Evolutionary conservation across 768 basidiomycete genomes (phyloP), one percentile per base, ranked within the genome.

Genomic region (Tulasnella sp.): DNA sequence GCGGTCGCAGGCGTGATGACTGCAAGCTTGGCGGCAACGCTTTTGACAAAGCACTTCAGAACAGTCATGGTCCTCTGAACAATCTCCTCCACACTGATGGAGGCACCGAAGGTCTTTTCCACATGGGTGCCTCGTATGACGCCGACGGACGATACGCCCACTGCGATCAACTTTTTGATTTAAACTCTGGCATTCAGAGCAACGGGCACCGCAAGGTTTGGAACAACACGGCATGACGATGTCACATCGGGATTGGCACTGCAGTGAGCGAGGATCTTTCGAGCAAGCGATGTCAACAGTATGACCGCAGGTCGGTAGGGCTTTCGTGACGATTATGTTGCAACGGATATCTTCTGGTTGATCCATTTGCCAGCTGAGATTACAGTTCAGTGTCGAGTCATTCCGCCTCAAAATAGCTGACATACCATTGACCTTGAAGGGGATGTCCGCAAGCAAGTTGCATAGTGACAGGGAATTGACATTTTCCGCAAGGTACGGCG

Each of bases 291-390:
- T 86, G 12, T 56, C 68, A 4, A 87, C 87, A 0, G 77, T 81
- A 81, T 93, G 92, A 81, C 92, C 90, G 84, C 92, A 93, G 9
- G 81, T 83, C 0, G 87, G 85, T 6, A 92, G 86, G 7, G 76
- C 71, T 82, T 90, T 91, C 42, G 78, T 80, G 19, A 92, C 86
- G 21, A 80, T 19, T 34, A 83, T 85, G 6, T 85, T 75, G 82
- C 92, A 93, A 71, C 80, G 80, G 21, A 90, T 86, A 0, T 83
- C 82, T 0, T 86, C 85, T 19, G 90, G 86, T 39, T 84, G 81
- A 27, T 90, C 89, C 42, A 89, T 80, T 46, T 85, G 81, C 82
- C 87, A 83, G 80, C 92, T 93, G 27, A 68, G 18, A 78, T 16
- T 7, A 2, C 27, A 21, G 36, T 24, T 39, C 46, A 78, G 39